Base-by-base conservation (phyloP, 2,329 filamentous ascomycete genomes). In the Chaetomium sp. region DNA sequence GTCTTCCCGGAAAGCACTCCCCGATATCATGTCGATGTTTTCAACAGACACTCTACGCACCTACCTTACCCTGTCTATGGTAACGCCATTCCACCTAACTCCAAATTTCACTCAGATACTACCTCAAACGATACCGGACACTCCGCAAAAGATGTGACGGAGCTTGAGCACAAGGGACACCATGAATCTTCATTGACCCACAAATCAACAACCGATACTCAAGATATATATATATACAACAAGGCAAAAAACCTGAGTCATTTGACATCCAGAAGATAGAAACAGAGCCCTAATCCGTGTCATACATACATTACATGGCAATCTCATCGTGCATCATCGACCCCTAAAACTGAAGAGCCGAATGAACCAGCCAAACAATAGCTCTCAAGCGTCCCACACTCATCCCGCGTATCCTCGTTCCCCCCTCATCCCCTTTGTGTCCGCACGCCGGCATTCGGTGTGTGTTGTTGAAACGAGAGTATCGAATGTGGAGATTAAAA, bases 41-140 rank as follows among this genome's bases (percentile, higher is more conserved):
- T 32, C 43, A 32, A 14, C 44, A 11, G 8, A n/a, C 44, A 46
- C 11, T 10, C 8, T 35, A 12, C 32, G 12, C 19, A 3, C 19
- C 19, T 27, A 27, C 19, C 19, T 27, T 27, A 27, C 19, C 19
- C 19, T 27, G 19, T 27, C 8, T 35, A 4, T 6, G 10, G 5
- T 36, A 6, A 8, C n/a, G 34, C 11, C 41, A 41, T 4, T 8
- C 45, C 11, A 55, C 44, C 55, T 27, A 47, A 27, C 19, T 27
- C 49, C 36, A 43, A 10, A 42, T 9, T 1, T 7, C 34, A 6
- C 11, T 37, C 40, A 95, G 89, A 69, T 95, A 95, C 72, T 95
- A 94, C 74, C 77, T 96, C 66, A 96, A 95, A 76, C 82, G 88
- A 69, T 96, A 96, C 74, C 86, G 92, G 64, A 84, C 89, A 33